Evolutionary conservation across 495 filamentous ascomycete species (phyloP), one percentile per base, ranked within the genome.

Genomic region (Delitschia confertaspora): DNA sequence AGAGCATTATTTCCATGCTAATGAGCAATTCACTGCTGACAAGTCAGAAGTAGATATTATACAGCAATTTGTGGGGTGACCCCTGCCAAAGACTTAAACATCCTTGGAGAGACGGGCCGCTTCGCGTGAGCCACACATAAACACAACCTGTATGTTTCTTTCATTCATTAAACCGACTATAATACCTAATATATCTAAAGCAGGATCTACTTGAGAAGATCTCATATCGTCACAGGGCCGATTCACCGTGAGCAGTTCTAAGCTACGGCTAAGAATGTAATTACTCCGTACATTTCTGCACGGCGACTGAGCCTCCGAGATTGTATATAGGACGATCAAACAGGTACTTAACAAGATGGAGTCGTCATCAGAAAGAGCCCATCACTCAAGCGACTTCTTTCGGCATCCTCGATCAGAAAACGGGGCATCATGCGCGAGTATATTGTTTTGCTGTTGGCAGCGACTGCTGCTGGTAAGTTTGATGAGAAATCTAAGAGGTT

Each of bases 151-250:
- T n/a, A n/a, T n/a, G n/a, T n/a, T n/a, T n/a, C n/a, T n/a, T n/a
- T n/a, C n/a, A n/a, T 33, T 53, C 49, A 53, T 47, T 43, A 37
- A 47, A 34, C 21, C 37, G 42, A 42, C 37, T 38, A 53, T n/a
- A 32, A 41, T 33, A 16, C 21, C 8, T 27, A 53, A 47, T 53
- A 42, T 53, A 53, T 35, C 23, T 35, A 24, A 53, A 19, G 30
- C 49, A 45, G 27, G 9, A 23, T 22, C 11, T n/a, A n/a, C n/a
- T 40, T 24, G 30, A 7, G 27, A 32, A 23, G 9, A 23, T 32
- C 11, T 21, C 11, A 9, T 6, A 27, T 33, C 3, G 14, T 42
- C 14, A 1, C 1, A 26, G 21, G 33, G 38, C 38, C 27, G 46
- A 49, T 30, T n/a, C 13, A 9, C 21, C 14, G 9, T 23, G 17